Evolutionary conservation across 2,329 filamentous ascomycete species (phyloP).

Genomic region (Phialophora verrucosa): DNA sequence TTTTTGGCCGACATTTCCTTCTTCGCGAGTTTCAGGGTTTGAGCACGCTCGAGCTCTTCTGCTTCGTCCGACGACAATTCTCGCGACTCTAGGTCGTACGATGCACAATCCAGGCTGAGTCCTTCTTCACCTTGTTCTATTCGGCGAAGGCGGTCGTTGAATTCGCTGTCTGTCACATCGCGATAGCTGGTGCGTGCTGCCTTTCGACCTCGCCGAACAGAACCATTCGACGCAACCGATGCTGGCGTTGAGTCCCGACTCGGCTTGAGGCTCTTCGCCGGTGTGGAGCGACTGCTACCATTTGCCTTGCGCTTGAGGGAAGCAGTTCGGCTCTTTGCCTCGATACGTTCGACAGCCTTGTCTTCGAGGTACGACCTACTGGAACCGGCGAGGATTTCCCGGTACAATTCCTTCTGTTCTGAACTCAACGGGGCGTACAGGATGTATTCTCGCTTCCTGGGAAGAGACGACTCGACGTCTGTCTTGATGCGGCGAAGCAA

Average conservation of each 20-base stretch:
- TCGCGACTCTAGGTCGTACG: conserved; percentile 33
- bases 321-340: conserved; percentile 50
- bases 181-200: conserved; percentile 62
- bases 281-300: conserved; percentile 52
- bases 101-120: conserved; percentile 38
- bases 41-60: conserved; percentile 44
- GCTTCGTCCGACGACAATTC: conserved; percentile 31
- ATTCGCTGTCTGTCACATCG: conserved; percentile 80
- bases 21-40: conserved; percentile 57
- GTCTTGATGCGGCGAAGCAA: conserved; percentile 87
- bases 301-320: conserved; percentile 65
- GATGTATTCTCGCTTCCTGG: conserved; percentile 95
- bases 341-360: conserved; percentile 57
- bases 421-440: conserved; percentile 89
- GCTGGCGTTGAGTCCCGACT: conserved; percentile 77
- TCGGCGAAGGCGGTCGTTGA: conserved; percentile 70
- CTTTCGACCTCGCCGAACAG: conserved; percentile 57
- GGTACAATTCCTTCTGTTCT: conserved; percentile 89
- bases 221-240: conserved; percentile 54
- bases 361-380: conserved; percentile 56
- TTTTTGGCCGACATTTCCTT: conserved; percentile 90
- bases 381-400: conserved; percentile 82
- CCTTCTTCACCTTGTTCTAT: conserved; percentile 61
- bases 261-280: conserved; percentile 74
- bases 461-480: conserved; percentile 88